These are phyloP conservation scores for Capsicum pubescens DNA, from an alignment of 257 asterid genomes.

Conservation along the genomic window DNA sequence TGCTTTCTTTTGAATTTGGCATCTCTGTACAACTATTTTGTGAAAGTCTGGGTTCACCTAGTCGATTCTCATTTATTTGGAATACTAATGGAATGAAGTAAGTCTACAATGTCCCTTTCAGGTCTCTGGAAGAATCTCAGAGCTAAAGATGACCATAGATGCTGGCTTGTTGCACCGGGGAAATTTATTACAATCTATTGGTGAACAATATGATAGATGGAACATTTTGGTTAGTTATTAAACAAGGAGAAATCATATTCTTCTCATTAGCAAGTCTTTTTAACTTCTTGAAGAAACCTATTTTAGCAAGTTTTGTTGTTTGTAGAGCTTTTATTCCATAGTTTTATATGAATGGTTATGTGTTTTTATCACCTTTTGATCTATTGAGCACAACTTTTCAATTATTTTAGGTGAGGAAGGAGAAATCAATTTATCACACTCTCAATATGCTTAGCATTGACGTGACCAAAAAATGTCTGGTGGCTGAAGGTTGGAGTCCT, in stretches of 20 bases:
- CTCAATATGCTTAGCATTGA: conserved; percentile 99
- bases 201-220: conserved; percentile 85
- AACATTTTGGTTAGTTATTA: conserved; percentile 70
- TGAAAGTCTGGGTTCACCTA: not conserved
- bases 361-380: conserved; percentile 8
- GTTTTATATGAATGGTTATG: not conserved
- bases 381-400: not conserved
- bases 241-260: not conserved
- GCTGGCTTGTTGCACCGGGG: conserved; percentile 90
- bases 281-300: not conserved
- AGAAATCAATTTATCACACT: conserved; percentile 92
- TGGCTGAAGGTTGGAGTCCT: conserved; percentile 99
- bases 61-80: not conserved
- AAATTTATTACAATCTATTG: conserved; percentile 77
- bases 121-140: conserved; percentile 88
- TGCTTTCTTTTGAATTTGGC: conserved; percentile 15
- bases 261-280: not conserved
- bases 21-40: not conserved
- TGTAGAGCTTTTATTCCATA: conserved; percentile 14
- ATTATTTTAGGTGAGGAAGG: conserved; percentile 72
- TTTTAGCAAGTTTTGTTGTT: conserved; percentile 23
- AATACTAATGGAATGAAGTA: not conserved
- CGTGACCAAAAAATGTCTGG: conserved; percentile 94
- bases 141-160: conserved; percentile 91
- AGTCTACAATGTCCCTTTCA: conserved; percentile 41